Evolutionary conservation across 352 stramenopile genomes (phyloP).

Genomic region (Globisporangium nodosum): DNA sequence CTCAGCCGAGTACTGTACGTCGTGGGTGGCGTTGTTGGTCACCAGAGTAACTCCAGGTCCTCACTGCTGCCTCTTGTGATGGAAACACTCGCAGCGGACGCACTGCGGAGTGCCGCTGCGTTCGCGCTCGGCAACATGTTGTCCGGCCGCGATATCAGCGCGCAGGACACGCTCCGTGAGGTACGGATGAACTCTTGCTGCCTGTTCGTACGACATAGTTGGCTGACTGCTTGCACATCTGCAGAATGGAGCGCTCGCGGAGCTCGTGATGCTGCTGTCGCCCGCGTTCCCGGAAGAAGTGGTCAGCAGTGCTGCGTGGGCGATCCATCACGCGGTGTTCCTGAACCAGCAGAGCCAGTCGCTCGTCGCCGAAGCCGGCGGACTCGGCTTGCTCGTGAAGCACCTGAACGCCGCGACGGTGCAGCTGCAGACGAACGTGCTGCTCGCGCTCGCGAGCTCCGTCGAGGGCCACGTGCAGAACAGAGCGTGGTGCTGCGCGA

Average conservation of each 20-base stretch:
- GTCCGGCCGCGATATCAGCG: conserved; percentile 43
- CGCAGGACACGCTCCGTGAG: conserved; percentile 55
- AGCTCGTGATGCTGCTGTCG: conserved; percentile 59
- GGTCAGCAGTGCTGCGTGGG: conserved; percentile 66
- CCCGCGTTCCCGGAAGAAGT: conserved; percentile 61
- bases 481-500: conserved; percentile 34
- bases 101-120: conserved; percentile 44
- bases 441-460: conserved; percentile 59
- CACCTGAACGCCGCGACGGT: conserved; percentile 37
- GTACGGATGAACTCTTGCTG: conserved; percentile 1
- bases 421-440: conserved; percentile 59
- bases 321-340: conserved; percentile 63
- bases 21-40: neutral
- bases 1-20: conserved; percentile 38
- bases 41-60: neutral
- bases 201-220: neutral
- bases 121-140: conserved; percentile 70
- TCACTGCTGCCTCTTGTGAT: conserved; percentile 10
- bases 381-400: conserved; percentile 50
- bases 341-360: conserved; percentile 58
- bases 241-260: conserved; percentile 39
- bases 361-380: conserved; percentile 52
- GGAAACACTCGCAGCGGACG: conserved; percentile 24
- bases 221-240: neutral
- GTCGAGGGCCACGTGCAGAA: conserved; percentile 46